Base-by-base conservation (phyloP, 208 protist species). In the Zelonia costaricensis region DNA sequence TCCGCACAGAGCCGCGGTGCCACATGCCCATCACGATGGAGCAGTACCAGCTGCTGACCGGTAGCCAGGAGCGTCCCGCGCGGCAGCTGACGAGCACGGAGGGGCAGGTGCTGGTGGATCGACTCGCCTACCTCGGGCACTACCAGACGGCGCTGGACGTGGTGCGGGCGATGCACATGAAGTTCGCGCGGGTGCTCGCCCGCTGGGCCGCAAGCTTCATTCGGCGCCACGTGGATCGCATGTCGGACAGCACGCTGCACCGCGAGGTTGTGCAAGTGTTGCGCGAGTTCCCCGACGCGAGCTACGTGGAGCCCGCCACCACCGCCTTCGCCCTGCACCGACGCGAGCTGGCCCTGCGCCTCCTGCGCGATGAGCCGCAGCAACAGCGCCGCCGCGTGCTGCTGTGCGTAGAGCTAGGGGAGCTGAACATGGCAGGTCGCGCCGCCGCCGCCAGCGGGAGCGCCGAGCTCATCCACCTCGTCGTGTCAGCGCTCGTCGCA, bases 91-190 rank as follows among this genome's bases (percentile, higher is more conserved):
- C 27, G 46, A 39, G 55, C 16, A 28, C 28, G 20, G 80, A 86
- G 60, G 69, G 62, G 20, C 59, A 47, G 10, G 64, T 82, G 15
- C 61, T 86, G 12, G 46, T 82, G 33, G 80, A 82, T 23, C 76
- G 76, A 0, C 66, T 86, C 16, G 30, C 56, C 18, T 71, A 63
- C 22, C 12, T 69, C 7, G 61, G 69, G 13, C 54, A 67, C 55
- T 80, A 75, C 54, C 76, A 78, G 39, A 59, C 80, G n/a, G 80
- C 76, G 12, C 58, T 86, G 30, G 68, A 75, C 47, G 69, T 86
- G 1, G 55, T 62, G 43, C 43, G 46, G 9, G 48, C 65, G 9
- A 27, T 82, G 38, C 46, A 58, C 40, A 68, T 70, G 61, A 72
- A 57, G 44, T n/a, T 68, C 23, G 30, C 46, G 2, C 55, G 60